Percentiles rank a stretch among this genome's conserved stretches.
Evolutionary conservation across 2,329 filamentous ascomycete species (phyloP).

Genomic region (Aspergillus tubingensis): DNA sequence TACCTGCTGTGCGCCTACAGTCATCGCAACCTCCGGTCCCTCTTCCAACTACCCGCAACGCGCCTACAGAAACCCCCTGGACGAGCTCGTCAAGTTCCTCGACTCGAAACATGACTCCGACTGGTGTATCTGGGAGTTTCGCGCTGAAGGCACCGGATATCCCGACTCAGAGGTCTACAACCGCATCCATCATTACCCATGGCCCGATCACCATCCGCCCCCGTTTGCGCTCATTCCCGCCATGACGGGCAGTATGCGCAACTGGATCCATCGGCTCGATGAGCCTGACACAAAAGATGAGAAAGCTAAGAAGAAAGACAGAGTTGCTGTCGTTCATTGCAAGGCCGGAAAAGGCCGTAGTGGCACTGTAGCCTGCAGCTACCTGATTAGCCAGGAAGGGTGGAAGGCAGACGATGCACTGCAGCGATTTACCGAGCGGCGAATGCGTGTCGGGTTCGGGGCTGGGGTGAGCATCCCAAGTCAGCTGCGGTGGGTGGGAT

Average conservation of each 20-base stretch:
- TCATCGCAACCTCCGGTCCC: constrained; percentile 78
- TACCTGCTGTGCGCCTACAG: constrained; percentile 30
- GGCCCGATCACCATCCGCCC: constrained; percentile 95
- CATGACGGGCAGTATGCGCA: constrained; percentile 89
- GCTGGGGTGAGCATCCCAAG: constrained; percentile 90
- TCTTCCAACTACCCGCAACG: constrained; percentile 85
- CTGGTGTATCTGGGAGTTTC: constrained; percentile 98
- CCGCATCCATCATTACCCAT: constrained; percentile 87
- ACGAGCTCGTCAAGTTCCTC: constrained; percentile 82
- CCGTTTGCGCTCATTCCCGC: constrained; percentile 86
- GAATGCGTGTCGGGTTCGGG: constrained; percentile 89
- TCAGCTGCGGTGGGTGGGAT: constrained; percentile 82
- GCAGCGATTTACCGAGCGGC: constrained; percentile 71
- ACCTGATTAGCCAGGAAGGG: constrained; percentile 83
- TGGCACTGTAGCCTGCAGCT: constrained; percentile 83
- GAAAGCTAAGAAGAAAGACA: constrained; percentile 11
- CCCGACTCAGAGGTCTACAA: constrained; percentile 85
- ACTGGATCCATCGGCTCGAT: constrained; percentile 66
- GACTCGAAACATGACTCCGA: constrained; percentile 78
- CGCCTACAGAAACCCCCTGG: constrained; percentile 90
- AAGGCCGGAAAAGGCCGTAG: constrained; percentile 95
- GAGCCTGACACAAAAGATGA: constrained; percentile 16
- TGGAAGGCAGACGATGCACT: constrained; percentile 67
- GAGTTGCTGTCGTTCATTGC: constrained; percentile 91
- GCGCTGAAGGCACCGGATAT: constrained; percentile 94